These are phyloP conservation scores for Halenospora varia DNA, from an alignment of 495 filamentous ascomycete genomes.

Conservation along the genomic window DNA sequence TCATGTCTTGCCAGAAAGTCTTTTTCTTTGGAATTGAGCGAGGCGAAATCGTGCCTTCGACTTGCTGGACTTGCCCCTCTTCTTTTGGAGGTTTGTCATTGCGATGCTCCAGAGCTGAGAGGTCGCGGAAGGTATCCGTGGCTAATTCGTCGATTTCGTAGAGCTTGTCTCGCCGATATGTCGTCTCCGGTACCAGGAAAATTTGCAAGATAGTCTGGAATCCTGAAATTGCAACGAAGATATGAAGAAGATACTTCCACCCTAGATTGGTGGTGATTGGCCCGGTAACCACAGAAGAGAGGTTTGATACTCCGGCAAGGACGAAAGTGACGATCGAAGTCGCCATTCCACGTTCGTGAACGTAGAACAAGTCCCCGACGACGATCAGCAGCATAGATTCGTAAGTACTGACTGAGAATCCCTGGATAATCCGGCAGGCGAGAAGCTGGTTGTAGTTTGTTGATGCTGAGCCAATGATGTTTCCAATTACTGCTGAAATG, in stretches of 20 bases:
- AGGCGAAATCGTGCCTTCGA: not conserved
- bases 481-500: conserved; percentile 45
- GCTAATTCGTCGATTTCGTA: conserved; percentile 30
- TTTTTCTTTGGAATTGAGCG: conserved; percentile 22
- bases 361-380: conserved; percentile 48
- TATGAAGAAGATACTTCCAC: conserved; percentile 32
- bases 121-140: conserved; percentile 13
- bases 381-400: conserved; percentile 44
- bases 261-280: conserved; percentile 28
- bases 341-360: conserved; percentile 58
- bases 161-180: conserved; percentile 26
- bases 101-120: conserved; percentile 2
- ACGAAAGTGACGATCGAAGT: conserved; percentile 37
- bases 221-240: conserved; percentile 28
- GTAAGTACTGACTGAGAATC: conserved; percentile 45
- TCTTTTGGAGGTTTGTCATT: conserved; percentile 1
- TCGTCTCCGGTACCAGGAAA: conserved; percentile 31
- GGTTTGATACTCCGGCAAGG: conserved; percentile 24
- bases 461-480: conserved; percentile 43
- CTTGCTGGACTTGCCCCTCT: not conserved
- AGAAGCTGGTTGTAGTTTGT: conserved; percentile 37
- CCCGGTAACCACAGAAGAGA: conserved; percentile 30
- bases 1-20: conserved; percentile 51
- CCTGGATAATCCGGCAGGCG: conserved; percentile 34
- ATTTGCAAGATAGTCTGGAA: conserved; percentile 27